phyloP scores from a whole-genome alignment of 2,329 filamentous ascomycete genomes.

The Pseudofabraea citricarpa region DNA sequence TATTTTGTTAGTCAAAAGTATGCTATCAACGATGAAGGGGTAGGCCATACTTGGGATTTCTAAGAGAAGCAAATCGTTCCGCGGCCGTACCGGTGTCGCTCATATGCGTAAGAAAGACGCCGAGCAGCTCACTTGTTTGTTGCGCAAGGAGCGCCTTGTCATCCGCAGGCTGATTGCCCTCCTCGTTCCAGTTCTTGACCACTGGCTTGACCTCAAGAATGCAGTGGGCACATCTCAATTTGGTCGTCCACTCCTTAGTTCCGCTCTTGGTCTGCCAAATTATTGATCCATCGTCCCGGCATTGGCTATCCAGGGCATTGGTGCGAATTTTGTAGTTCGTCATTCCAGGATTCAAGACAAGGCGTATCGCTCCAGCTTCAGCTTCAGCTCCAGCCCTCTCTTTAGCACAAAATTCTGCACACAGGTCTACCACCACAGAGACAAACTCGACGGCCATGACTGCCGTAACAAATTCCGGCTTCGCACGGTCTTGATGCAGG shows the following conservation, averaged over 20 bases:
- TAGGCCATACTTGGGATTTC: background rate
- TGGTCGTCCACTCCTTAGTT: background rate
- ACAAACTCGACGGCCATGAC: background rate
- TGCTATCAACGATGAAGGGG: background rate
- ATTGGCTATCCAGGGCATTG: background rate
- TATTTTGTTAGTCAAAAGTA: background rate
- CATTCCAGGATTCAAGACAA: background rate
- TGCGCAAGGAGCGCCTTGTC: background rate
- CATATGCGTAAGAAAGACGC: too few relatives aligned
- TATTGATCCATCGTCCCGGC: background rate
- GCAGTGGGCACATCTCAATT: background rate
- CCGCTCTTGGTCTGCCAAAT: background rate
- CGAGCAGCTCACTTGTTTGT: background rate
- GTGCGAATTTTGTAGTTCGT: background rate
- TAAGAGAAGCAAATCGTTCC: background rate
- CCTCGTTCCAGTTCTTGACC: background rate
- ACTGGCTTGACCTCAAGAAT: background rate
- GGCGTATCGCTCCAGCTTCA: too few relatives aligned
- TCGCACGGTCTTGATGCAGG: background rate
- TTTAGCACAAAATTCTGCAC: background rate
- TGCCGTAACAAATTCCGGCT: background rate
- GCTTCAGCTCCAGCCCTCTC: too few relatives aligned
- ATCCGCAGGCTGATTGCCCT: background rate
- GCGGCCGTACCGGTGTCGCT: background rate
- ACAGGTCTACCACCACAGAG: background rate